phyloP scores from a whole-genome alignment of 768 basidiomycete genomes.

The Tubosaeta brunneosetosa region DNA sequence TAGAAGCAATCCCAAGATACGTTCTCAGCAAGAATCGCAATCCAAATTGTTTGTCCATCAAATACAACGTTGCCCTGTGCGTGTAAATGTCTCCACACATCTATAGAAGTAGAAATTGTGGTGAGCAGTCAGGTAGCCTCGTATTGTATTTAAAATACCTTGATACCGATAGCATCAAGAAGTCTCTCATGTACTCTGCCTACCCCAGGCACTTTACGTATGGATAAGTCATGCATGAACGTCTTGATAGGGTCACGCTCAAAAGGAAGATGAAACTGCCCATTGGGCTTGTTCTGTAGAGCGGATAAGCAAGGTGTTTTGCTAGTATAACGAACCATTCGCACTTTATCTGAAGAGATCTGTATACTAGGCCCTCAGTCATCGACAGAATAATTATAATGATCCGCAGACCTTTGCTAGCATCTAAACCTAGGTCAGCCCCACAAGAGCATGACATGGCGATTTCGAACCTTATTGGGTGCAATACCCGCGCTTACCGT shows the following conservation, averaged over 20 bases:
- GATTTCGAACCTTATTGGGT: constrained; percentile 73
- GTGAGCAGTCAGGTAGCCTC: not conserved
- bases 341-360: constrained; percentile 91
- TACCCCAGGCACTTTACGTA: constrained; percentile 85
- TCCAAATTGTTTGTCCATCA: constrained; percentile 89
- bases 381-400: not conserved
- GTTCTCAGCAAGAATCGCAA: constrained; percentile 69
- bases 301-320: not conserved
- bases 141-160: constrained; percentile 36
- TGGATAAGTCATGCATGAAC: constrained; percentile 80
- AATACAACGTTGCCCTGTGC: constrained; percentile 63
- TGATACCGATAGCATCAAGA: constrained; percentile 81
- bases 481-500: constrained; percentile 96
- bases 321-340: constrained; percentile 1
- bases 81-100: constrained; percentile 87
- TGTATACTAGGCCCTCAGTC: constrained; percentile 26
- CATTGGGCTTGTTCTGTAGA: constrained; percentile 86
- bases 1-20: constrained; percentile 84
- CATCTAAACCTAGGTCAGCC: constrained; percentile 49
- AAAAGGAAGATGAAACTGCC: constrained; percentile 77
- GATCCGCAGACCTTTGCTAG: constrained; percentile 80
- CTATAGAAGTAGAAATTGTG: constrained; percentile 32
- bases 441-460: constrained; percentile 10
- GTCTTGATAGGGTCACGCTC: constrained; percentile 54
- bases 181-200: constrained; percentile 88